phyloP scores from a whole-genome alignment of 495 filamentous ascomycete genomes.

The Apodospora peruviana region DNA sequence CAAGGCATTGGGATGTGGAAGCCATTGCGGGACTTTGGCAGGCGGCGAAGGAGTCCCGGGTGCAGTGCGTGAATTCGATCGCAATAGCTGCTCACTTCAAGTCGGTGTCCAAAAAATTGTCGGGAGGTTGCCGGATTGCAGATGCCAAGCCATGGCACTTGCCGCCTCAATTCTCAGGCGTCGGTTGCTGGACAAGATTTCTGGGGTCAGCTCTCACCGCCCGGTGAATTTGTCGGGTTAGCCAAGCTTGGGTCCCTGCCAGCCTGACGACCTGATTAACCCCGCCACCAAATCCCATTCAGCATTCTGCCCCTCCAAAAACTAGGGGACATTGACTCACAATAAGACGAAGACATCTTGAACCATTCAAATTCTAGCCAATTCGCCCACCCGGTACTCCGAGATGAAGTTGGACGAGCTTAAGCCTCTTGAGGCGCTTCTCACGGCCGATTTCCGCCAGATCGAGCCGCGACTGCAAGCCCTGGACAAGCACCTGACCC shows the following conservation, averaged over 20 bases:
- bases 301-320: conserved; percentile 29
- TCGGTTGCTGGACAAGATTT: no score
- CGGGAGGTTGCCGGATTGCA: conserved; percentile 6
- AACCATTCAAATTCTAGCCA: background rate
- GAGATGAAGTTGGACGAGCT: conserved; percentile 50
- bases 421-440: conserved; percentile 37
- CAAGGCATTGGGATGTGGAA: conserved; percentile 47
- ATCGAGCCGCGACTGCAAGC: conserved; percentile 69
- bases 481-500: conserved; percentile 79
- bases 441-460: conserved; percentile 70
- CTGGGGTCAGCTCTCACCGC: no score
- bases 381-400: no score
- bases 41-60: background rate
- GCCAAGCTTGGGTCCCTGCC: background rate
- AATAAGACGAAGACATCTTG: background rate
- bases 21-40: conserved; percentile 30
- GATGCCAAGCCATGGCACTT: background rate
- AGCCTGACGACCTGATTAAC: background rate
- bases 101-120: background rate
- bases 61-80: background rate
- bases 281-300: no score
- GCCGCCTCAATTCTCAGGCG: background rate
- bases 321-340: conserved; percentile 18
- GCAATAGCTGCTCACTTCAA: conserved; percentile 1
- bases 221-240: conserved; percentile 7